Evolutionary conservation across 352 stramenopile genomes (phyloP), one percentile per base, ranked within the genome.

Genomic region (Phytopythium delawarense): DNA sequence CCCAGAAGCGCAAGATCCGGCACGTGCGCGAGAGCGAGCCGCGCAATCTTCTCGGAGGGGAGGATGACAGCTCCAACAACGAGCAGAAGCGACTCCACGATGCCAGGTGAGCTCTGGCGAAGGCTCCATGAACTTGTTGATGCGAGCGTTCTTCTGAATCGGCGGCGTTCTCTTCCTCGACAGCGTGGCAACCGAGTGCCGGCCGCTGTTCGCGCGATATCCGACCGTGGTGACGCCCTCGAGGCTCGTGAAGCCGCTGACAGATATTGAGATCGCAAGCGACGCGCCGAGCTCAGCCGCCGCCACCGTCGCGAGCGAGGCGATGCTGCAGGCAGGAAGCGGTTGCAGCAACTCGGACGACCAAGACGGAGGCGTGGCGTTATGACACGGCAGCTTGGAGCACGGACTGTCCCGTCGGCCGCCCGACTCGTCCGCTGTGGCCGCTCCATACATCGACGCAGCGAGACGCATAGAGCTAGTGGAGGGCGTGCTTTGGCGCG

Each of bases 1-100:
- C 73, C 32, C 80, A 88, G 53, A 90, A 92, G 66, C 79, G 83
- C 61, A 90, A 90, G 63, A 81, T 89, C 63, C 64, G 78, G 18
- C 65, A 76, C 15, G 55, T 85, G 25, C 73, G 77, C 45, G 67
- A 79, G 13, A 62, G 65, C 6, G 78, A 88, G 32, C 55, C 67
- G 20, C 71, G 67, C 2, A 64, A 63, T 25, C 61, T 87, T 45
- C 69, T 77, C n/a, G 75, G 64, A 9, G 67, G 65, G 2, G 48
- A 61, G 25, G 55, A 42, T 13, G 61, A 61, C 40, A 59, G 64
- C 23, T 60, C 79, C 12, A 57, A 70, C 9, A 89, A 88, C 51
- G 76, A 89, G 25, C 74, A 72, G 56, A 88, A 91, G 67, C 71
- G 76, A 15, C 83, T 84, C 61, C 78, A 88, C 55, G 70, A 84